Evolutionary conservation across 805 yeast species (phyloP), one percentile per base, ranked within the genome.

Genomic region (Candida krabiensis): DNA sequence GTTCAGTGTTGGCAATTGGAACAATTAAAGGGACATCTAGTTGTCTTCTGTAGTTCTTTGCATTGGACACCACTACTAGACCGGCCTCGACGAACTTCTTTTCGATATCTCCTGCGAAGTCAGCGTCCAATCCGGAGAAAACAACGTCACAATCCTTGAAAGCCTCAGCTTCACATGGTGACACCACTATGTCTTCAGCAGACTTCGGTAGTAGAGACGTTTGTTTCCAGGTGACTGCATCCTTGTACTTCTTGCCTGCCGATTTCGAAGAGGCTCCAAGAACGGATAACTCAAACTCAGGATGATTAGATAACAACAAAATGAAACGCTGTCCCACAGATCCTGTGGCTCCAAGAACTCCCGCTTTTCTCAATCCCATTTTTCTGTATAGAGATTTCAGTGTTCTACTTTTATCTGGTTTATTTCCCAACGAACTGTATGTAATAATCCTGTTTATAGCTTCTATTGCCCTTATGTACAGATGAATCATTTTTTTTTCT

Each of bases 331-430:
- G 99, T 40, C 99, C 99, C 26, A 93, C 99, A 29, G 95, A 82
- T 37, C 99, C 99, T 9, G 99, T 91, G 50, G 98, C 98, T 35
- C 99, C 99, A 45, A 91, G 73, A 52, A 93, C 97, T 70, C 99
- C 99, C 16, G 80, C 83, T 62, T 75, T 76, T 46, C 61, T 71
- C 12, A 49, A 40, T 35, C 55, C 44, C 47, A 56, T 42, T 28
- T 15, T 21, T 21, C 24, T 21, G 24, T 21, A 8, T 21, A n/a
- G n/a, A n/a, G n/a, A n/a, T n/a, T n/a, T n/a, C n/a, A n/a, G n/a
- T n/a, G n/a, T n/a, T n/a, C n/a, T n/a, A n/a, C n/a, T n/a, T n/a
- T n/a, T n/a, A n/a, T n/a, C n/a, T n/a, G n/a, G n/a, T n/a, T n/a
- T n/a, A n/a, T n/a, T n/a, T n/a, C n/a, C n/a, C n/a, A n/a, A n/a